phyloP scores from a whole-genome alignment of 257 asterid species.

The Cinchona pubescens region DNA sequence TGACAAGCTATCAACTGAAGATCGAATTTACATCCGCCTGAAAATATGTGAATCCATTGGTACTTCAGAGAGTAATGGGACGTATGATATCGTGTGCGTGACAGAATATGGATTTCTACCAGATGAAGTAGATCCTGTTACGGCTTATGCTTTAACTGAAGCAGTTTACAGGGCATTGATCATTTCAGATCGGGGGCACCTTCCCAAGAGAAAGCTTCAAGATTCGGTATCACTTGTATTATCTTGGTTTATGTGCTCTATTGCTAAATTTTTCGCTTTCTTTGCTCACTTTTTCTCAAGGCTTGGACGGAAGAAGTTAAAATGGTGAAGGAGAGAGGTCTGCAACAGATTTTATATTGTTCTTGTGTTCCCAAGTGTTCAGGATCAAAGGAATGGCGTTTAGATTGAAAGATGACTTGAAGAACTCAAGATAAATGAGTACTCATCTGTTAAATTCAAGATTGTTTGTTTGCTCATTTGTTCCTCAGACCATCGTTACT shows the following conservation, averaged over 20 bases:
- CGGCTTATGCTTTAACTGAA: conserved; percentile 28
- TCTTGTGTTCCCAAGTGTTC: too few species aligned
- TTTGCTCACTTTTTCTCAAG: conserved; percentile 22
- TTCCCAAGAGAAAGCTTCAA: conserved; percentile 16
- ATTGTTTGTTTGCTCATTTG: neutral
- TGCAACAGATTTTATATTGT: too few species aligned
- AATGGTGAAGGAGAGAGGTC: conserved; percentile 24
- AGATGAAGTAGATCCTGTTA: conserved; percentile 25
- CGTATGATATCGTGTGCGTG: conserved; percentile 28
- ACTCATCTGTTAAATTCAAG: neutral
- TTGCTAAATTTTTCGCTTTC: conserved; percentile 18
- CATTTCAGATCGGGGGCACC: conserved; percentile 27
- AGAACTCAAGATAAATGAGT: too few species aligned
- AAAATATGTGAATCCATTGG: conserved; percentile 30
- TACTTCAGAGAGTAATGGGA: conserved; percentile 21
- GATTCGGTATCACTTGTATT: conserved; percentile 20
- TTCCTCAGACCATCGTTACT: neutral
- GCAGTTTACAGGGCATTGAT: conserved; percentile 30
- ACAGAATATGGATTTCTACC: conserved; percentile 31
- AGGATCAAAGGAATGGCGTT: too few species aligned
- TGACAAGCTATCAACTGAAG: conserved; percentile 29
- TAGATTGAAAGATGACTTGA: too few species aligned
- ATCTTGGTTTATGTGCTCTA: conserved; percentile 15
- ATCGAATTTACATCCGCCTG: conserved; percentile 21
- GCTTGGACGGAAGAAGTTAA: conserved; percentile 18